Base-by-base conservation (phyloP, 352 stramenopile species). In the Peronospora destructor region DNA sequence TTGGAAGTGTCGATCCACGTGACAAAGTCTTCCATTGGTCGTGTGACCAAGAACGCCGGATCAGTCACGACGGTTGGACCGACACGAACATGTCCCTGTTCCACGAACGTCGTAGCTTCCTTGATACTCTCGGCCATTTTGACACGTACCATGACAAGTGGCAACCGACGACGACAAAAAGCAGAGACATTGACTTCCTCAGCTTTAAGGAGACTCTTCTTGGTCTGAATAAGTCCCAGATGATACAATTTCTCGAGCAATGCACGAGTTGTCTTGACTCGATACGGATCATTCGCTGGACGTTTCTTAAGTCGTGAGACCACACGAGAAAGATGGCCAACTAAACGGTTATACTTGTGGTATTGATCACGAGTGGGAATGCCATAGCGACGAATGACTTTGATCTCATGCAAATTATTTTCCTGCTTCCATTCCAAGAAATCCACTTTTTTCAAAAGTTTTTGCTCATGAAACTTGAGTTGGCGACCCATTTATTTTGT, bases 51-150 rank as follows among this genome's bases (percentile, higher is more conserved):
- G 64, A 98, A 99, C 10, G 95, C 87, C 8, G 96, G 87, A 75
- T 99, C 95, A 0, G 88, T 98, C 9, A 99, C 84, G 2, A 97
- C 90, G 14, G 61, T 87, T 8, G 80, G 83, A 0, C 84, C 84
- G 4, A 94, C 96, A 45, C 97, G 87, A 12, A 99, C 91, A 62
- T 99, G 96, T 14, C 93, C 94, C 45, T 98, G 93, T 63, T 99
- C 95, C 14, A 99, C 87, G 54, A 99, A 98, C 36, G 91, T 98
- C 11, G 91, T 85, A 12, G 97, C 97, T 61, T 98, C 87, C 71
- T 97, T 98, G 45, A 99, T 85, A 45, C 87, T 98, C 68, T 99
- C 85, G 10, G 95, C 91, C 95, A 99, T 99, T 76, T 99, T 99
- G 49, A 99, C 81, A 32, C 95, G 91, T 41, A 99, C 94, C 94